Conservation (phyloP, 2,329 filamentous ascomycete species). For the Trichoderma sp. region DNA sequence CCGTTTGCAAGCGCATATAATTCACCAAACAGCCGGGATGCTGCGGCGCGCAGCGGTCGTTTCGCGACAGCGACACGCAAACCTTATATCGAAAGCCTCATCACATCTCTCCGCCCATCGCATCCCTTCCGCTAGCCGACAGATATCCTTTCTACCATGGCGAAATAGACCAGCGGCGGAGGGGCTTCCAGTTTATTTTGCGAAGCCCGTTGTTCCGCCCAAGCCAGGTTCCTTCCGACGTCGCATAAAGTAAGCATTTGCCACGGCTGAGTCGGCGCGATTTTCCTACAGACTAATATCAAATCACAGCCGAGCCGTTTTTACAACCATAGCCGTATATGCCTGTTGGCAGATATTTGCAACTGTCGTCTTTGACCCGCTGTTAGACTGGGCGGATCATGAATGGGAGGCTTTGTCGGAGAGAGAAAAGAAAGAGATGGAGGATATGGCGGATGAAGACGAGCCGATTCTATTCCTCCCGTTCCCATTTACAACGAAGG, state of each 20-base stretch:
- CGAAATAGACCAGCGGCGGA: constrained; percentile 24
- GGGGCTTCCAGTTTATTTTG: constrained; percentile 36
- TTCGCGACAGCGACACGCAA: constrained; percentile 26
- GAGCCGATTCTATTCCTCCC: constrained; percentile 56
- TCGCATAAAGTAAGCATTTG: constrained; percentile 30
- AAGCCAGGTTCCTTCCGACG: constrained; percentile 25
- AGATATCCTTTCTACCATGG: constrained; percentile 37
- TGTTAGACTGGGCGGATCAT: constrained; percentile 43
- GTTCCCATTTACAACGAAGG: constrained; percentile 56
- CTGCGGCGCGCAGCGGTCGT: constrained; percentile 25
- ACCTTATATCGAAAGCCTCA: constrained; percentile 22
- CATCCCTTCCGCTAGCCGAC: constrained; percentile 25
- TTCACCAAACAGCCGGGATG: constrained; percentile 18
- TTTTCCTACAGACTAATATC: not conserved
- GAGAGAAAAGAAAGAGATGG: constrained; percentile 42
- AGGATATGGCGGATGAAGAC: constrained; percentile 42
- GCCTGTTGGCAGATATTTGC: constrained; percentile 45
- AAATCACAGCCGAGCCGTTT: constrained; percentile 28
- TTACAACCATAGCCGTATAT: constrained; percentile 35
- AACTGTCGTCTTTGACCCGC: constrained; percentile 44
- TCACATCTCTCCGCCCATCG: constrained; percentile 26
- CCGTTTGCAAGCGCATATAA: not conserved
- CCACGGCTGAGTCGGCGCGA: not conserved
- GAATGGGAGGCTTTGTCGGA: constrained; percentile 42
- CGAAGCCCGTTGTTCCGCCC: constrained; percentile 20